Percentiles rank a stretch among this genome's conserved stretches.
Evolutionary conservation across 768 basidiomycete genomes (phyloP).

Genomic region (Tricholoma saponaceum): DNA sequence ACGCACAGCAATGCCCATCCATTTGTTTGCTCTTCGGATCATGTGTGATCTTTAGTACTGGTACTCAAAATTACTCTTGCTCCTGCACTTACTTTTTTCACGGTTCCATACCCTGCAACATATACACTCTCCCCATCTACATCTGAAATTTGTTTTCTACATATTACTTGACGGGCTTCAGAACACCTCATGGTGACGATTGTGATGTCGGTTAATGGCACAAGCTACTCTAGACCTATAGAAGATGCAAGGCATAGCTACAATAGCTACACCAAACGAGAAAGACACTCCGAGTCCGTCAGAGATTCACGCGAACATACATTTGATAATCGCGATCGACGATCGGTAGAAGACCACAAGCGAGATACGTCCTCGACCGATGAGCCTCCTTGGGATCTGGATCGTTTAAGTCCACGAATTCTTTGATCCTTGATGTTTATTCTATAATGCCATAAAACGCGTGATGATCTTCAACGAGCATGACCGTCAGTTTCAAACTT

Average conservation of each 20-base stretch:
- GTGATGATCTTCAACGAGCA: too few relatives aligned
- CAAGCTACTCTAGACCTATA: too few relatives aligned
- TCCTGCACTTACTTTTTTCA: neutral
- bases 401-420: neutral
- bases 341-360: conserved; percentile 11
- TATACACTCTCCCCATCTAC: neutral
- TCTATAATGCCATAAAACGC: neutral
- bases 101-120: neutral
- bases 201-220: too few relatives aligned
- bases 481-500: too few relatives aligned
- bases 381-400: neutral
- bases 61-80: conserved; percentile 1
- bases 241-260: too few relatives aligned
- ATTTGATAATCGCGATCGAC: conserved; percentile 23
- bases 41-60: conserved; percentile 4
- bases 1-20: conserved; percentile 10
- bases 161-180: neutral
- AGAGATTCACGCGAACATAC: conserved; percentile 15
- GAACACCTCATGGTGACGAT: neutral
- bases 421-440: neutral
- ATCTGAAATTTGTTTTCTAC: neutral
- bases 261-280: too few relatives aligned
- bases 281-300: neutral
- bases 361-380: conserved; percentile 10
- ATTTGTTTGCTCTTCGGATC: conserved; percentile 8